A percentile compares a stretch with the other conserved stretches of the same genome.
Conservation (phyloP, 169 alveolate genomes). For the Cryptosporidium viatorum region DNA sequence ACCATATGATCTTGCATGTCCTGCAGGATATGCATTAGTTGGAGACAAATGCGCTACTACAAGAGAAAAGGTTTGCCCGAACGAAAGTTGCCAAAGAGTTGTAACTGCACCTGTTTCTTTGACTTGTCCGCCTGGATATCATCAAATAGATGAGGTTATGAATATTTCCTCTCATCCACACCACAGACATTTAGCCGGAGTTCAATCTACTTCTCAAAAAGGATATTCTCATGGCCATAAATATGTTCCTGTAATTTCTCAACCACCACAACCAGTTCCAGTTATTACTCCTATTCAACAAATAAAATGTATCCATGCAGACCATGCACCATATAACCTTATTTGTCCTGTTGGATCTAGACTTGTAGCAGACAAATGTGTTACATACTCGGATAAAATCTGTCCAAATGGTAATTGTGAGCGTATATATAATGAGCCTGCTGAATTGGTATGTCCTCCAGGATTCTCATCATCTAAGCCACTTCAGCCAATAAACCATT, state of each 20-base stretch:
- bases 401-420: conserved; percentile 75
- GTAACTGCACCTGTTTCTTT: conserved; percentile 68
- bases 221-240: conserved; percentile 31
- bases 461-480: conserved; percentile 73
- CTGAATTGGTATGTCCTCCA: conserved; percentile 73
- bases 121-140: conserved; percentile 73
- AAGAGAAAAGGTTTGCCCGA: conserved; percentile 70
- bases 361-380: conserved; percentile 73
- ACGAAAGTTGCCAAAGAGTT: conserved; percentile 61
- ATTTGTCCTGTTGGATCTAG: conserved; percentile 68
- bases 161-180: not conserved
- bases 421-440: conserved; percentile 69
- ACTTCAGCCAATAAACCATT: not conserved
- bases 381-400: conserved; percentile 66
- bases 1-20: conserved; percentile 74
- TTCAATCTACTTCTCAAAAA: conserved; percentile 59
- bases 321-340: conserved; percentile 69
- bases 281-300: conserved; percentile 34
- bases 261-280: conserved; percentile 20
- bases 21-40: conserved; percentile 69
- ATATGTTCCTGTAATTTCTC: conserved; percentile 22
- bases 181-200: conserved; percentile 55
- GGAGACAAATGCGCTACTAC: conserved; percentile 71
- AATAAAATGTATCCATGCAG: conserved; percentile 71
- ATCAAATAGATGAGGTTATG: conserved; percentile 53